These are phyloP conservation scores for Candida hispaniensis DNA, from an alignment of 805 yeast species.

Conservation along the genomic window DNA sequence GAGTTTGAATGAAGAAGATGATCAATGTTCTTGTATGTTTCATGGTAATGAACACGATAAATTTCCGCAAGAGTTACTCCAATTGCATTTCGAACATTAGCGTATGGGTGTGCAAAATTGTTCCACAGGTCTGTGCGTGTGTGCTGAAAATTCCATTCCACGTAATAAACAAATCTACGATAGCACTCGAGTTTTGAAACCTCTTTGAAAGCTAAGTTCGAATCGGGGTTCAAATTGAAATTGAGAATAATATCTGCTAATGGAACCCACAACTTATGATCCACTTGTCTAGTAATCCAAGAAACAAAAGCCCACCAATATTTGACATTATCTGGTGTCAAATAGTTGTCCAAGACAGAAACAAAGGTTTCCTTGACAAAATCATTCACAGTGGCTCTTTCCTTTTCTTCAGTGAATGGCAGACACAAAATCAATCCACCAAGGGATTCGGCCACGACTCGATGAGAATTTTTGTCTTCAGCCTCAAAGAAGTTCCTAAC, in stretches of 20 bases:
- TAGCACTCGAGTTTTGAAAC: constrained; percentile 50
- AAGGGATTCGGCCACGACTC: constrained; percentile 59
- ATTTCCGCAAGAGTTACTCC: constrained; percentile 48
- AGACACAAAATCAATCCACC: constrained; percentile 46
- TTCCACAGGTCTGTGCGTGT: constrained; percentile 31
- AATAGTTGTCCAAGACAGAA: constrained; percentile 41
- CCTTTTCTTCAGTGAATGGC: constrained; percentile 15
- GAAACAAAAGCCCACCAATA: constrained; percentile 70
- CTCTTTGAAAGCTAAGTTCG: constrained; percentile 55
- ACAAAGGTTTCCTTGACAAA: constrained; percentile 33
- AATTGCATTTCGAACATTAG: constrained; percentile 56
- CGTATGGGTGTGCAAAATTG: constrained; percentile 53
- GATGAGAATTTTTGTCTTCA: constrained; percentile 66
- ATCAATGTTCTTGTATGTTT: too few species aligned
- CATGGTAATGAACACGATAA: constrained; percentile 35
- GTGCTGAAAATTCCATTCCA: constrained; percentile 6
- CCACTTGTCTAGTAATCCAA: constrained; percentile 57
- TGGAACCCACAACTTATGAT: constrained; percentile 47
- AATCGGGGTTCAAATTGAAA: constrained; percentile 37
- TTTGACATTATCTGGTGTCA: constrained; percentile 61
- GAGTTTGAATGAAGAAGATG: constrained; percentile 20
- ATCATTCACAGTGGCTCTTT: constrained; percentile 15
- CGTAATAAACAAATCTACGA: constrained; percentile 36
- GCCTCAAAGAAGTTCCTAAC: constrained; percentile 43
- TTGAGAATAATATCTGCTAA: constrained; percentile 37